Base-by-base conservation (phyloP, 1,284 basidiomycete genomes). In the Mycena sp. region DNA sequence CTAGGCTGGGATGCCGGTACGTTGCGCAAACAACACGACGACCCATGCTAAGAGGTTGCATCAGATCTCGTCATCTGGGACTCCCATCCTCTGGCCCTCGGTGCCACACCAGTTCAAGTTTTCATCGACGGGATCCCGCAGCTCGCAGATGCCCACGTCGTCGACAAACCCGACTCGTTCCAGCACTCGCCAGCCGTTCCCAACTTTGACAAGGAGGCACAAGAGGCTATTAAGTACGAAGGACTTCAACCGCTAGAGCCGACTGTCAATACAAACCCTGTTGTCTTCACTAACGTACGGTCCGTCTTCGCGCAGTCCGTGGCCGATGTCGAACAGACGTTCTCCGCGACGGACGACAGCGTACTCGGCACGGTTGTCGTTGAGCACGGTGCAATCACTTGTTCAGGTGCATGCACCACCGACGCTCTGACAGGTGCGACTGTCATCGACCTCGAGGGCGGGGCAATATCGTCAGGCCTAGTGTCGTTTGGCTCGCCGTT, bases 11-110 rank as follows among this genome's bases (percentile, higher is more conserved):
- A 82, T 72, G 81, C 81, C 54, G 81, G 81, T 82, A 67, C 68
- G 72, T 70, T 37, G 21, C 16, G 17, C 28, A 12, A 5, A 23
- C n/a, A n/a, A n/a, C n/a, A n/a, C n/a, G n/a, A n/a, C n/a, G n/a
- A n/a, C n/a, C n/a, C n/a, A n/a, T n/a, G n/a, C n/a, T n/a, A n/a
- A n/a, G n/a, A n/a, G n/a, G n/a, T n/a, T n/a, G n/a, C 45, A 26
- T 61, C 87, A 63, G 67, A 93, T 73, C 69, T 96, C n/a, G 93
- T 95, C 17, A 82, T 96, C 4, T 96, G 95, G 94, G 93, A 96
- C 69, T 90, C 87, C 23, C 94, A 95, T 76, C 94, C 94, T 0
- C 83, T 96, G 28, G 79, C 87, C 0, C 81, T 95, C 3, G 89
- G 90, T 10, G 86, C 81, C 70, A 92, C 85, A 70, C 95, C 65